Percentiles rank a stretch among this genome's conserved stretches.
These are phyloP conservation scores for Sinapis alba DNA, from an alignment of 441 rosid species.

Conservation along the genomic window DNA sequence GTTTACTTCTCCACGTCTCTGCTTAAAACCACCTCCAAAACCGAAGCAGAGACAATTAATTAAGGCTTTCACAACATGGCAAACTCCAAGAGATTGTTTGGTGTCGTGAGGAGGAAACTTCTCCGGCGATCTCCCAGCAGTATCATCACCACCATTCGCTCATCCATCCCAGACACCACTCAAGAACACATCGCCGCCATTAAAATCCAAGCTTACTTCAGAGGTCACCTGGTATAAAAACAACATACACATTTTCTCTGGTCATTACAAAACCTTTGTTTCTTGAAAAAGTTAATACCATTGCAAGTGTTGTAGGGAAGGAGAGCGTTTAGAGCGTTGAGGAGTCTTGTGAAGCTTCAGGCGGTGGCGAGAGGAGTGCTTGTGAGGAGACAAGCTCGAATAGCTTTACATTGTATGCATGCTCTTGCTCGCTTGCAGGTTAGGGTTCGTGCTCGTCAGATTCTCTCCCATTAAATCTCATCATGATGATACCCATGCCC, in stretches of 20 bases:
- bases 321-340: constrained; percentile 68
- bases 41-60: neutral
- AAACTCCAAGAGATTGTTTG: constrained; percentile 50
- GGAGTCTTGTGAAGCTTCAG: constrained; percentile 83
- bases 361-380: constrained; percentile 71
- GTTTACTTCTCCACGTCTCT: constrained; percentile 26
- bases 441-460: constrained; percentile 70
- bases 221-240: constrained; percentile 71
- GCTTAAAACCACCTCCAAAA: neutral
- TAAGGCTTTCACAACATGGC: constrained; percentile 43
- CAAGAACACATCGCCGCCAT: constrained; percentile 59
- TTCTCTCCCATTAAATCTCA: constrained; percentile 43
- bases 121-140: constrained; percentile 39
- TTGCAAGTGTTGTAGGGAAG: constrained; percentile 50
- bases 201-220: constrained; percentile 75
- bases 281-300: neutral
- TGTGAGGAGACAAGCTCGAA: constrained; percentile 63
- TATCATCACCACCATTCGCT: constrained; percentile 38
- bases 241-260: neutral
- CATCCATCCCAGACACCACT: constrained; percentile 15
- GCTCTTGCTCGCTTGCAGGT: constrained; percentile 81
- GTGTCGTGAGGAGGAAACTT: constrained; percentile 47
- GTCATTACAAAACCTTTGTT: neutral
- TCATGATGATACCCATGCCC: neutral
- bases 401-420: constrained; percentile 80